Percentiles rank a stretch among this genome's conserved stretches.
These are phyloP conservation scores for Pseudonectria buxi DNA, from an alignment of 2,329 filamentous ascomycete species.

Conservation along the genomic window DNA sequence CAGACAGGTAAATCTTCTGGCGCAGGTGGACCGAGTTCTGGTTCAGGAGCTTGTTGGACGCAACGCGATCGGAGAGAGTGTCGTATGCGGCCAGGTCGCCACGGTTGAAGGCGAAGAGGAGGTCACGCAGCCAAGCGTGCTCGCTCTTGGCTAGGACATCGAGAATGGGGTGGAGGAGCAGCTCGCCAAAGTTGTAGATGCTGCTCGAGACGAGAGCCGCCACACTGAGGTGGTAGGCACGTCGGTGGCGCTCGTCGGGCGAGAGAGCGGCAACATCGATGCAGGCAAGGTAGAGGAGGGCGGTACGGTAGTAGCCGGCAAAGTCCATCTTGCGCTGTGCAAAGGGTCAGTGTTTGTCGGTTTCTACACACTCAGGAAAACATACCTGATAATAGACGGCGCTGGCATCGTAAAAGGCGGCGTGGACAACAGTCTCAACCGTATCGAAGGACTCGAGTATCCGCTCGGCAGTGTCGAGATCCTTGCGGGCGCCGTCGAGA, in stretches of 20 bases:
- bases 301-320: constrained; percentile 93
- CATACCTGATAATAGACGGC: constrained; percentile 82
- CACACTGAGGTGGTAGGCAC: constrained; percentile 88
- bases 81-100: constrained; percentile 88
- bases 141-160: constrained; percentile 67
- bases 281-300: constrained; percentile 94
- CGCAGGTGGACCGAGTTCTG: constrained; percentile 79
- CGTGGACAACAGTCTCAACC: constrained; percentile 91
- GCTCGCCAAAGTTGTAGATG: constrained; percentile 99
- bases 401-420: constrained; percentile 91
- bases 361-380: not conserved
- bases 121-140: constrained; percentile 79
- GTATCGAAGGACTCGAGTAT: constrained; percentile 90
- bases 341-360: constrained; percentile 23
- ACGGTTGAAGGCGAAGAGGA: constrained; percentile 97
- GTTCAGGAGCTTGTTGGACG: constrained; percentile 70
- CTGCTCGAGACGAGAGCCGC: constrained; percentile 87
- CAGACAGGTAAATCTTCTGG: constrained; percentile 96
- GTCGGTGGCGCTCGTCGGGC: constrained; percentile 65
- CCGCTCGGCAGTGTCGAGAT: constrained; percentile 79
- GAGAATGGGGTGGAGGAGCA: constrained; percentile 94
- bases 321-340: constrained; percentile 72
- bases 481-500: constrained; percentile 74
- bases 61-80: constrained; percentile 71
- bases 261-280: constrained; percentile 75